A percentile compares a stretch with the other conserved stretches of the same genome.
These are phyloP conservation scores for Cutaneotrichosporon daszewskae DNA, from an alignment of 1,284 basidiomycete genomes.

Conservation along the genomic window DNA sequence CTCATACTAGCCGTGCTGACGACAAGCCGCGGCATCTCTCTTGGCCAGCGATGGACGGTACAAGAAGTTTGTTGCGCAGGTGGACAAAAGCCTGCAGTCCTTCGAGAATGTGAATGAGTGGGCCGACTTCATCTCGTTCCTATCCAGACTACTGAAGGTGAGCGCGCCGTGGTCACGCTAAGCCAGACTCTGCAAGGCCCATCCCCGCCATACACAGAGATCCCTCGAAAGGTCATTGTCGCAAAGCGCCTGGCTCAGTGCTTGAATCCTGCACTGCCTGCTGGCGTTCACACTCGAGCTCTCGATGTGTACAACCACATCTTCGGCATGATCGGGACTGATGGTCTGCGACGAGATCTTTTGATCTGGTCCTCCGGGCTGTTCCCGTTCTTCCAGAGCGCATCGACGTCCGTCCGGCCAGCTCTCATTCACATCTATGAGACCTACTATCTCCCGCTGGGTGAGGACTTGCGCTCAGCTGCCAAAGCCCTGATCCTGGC, in stretches of 20 bases:
- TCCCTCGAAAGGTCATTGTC: constrained; percentile 89
- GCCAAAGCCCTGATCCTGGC: constrained; percentile 93
- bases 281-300: constrained; percentile 93
- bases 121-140: constrained; percentile 98
- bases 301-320: constrained; percentile 94
- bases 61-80: constrained; percentile 85
- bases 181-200: constrained; percentile 70
- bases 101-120: constrained; percentile 98
- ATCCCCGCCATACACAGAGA: constrained; percentile 85
- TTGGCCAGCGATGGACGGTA: constrained; percentile 73
- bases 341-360: constrained; percentile 81
- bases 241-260: constrained; percentile 94
- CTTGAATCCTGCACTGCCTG: constrained; percentile 90
- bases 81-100: constrained; percentile 85
- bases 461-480: constrained; percentile 72
- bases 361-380: constrained; percentile 92
- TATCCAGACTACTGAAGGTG: constrained; percentile 91
- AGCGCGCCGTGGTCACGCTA: constrained; percentile 19
- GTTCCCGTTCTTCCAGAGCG: constrained; percentile 98
- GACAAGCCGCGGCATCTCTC: constrained; percentile 29
- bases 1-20: background rate
- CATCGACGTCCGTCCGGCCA: constrained; percentile 91
- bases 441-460: constrained; percentile 81
- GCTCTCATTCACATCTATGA: constrained; percentile 81
- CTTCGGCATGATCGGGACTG: constrained; percentile 78